Percentiles rank a stretch among this genome's conserved stretches.
These are phyloP conservation scores for Rostrohypoxylon terebratum DNA, from an alignment of 495 filamentous ascomycete genomes.

Conservation along the genomic window DNA sequence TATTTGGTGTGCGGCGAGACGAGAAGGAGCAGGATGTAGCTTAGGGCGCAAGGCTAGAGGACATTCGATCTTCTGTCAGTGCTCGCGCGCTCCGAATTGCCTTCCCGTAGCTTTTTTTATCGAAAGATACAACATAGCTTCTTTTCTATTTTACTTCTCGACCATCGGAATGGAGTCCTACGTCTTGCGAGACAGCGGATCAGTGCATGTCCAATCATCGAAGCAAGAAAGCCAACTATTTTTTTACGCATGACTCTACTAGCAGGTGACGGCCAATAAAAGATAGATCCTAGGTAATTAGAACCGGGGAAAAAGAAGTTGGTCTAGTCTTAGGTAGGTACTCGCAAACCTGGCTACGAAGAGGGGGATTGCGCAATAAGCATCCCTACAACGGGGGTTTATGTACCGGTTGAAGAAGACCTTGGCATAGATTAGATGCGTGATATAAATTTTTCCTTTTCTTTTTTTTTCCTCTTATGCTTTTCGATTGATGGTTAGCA, in stretches of 20 bases:
- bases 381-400: slow-evolving; percentile 9
- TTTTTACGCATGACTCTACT: slow-evolving; percentile 32
- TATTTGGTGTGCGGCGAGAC: slow-evolving; percentile 10
- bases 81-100: slow-evolving; percentile 27
- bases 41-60: slow-evolving; percentile 4
- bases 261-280: slow-evolving; percentile 17
- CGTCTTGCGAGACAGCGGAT: slow-evolving; percentile 16
- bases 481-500: slow-evolving; percentile 10
- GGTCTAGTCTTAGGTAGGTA: slow-evolving; percentile 35
- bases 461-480: slow-evolving; percentile 3
- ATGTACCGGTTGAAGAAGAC: slow-evolving; percentile 30
- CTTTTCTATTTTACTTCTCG: slow-evolving; percentile 26
- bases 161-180: not conserved
- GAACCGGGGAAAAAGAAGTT: slow-evolving; percentile 26
- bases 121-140: slow-evolving; percentile 41
- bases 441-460: slow-evolving; percentile 16
- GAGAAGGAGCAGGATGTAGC: slow-evolving; percentile 9
- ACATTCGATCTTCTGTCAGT: slow-evolving; percentile 12
- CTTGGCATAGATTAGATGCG: slow-evolving; percentile 22
- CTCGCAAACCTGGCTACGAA: slow-evolving; percentile 24
- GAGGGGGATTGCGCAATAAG: slow-evolving; percentile 26
- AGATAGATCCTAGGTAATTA: not conserved
- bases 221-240: slow-evolving; percentile 14
- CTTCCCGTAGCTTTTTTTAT: slow-evolving; percentile 41
- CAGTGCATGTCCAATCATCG: slow-evolving; percentile 25